Evolutionary conservation across 2,329 filamentous ascomycete genomes (phyloP).

Genomic region (Fusarium sacchari): DNA sequence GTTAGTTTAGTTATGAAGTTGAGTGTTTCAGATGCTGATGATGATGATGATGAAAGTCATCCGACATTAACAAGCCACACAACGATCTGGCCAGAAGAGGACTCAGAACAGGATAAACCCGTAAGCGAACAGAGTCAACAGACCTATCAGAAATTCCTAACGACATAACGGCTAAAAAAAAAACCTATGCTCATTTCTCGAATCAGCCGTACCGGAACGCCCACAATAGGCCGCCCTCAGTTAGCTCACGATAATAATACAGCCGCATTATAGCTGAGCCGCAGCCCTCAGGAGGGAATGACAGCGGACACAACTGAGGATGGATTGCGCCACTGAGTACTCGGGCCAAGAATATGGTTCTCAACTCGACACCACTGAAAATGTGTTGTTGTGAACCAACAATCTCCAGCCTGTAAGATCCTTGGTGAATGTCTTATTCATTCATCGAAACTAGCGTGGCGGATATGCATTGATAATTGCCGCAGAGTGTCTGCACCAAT

Average conservation of each 20-base stretch:
- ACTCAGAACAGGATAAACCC: neutral
- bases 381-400: neutral
- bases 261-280: neutral
- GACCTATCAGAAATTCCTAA: constrained; percentile 6
- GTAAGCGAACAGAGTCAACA: neutral
- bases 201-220: constrained; percentile 2
- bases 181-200: constrained; percentile 11
- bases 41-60: neutral
- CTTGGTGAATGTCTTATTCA: constrained; percentile 5
- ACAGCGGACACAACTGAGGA: neutral
- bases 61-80: constrained; percentile 15
- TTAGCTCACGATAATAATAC: neutral
- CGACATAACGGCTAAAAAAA: constrained; percentile 4
- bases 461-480: constrained; percentile 21
- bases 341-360: neutral
- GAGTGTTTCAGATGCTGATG: constrained; percentile 12
- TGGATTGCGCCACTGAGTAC: constrained; percentile 4
- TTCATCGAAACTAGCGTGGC: constrained; percentile 8
- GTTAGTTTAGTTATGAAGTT: constrained; percentile 7
- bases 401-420: neutral
- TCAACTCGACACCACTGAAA: neutral
- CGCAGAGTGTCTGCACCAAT: constrained; percentile 2
- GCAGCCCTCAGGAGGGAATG: neutral
- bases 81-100: neutral
- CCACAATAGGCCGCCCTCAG: constrained; percentile 10